These are phyloP conservation scores for Acanthamoeba healyi DNA, from an alignment of 208 protist species.

Conservation along the genomic window DNA sequence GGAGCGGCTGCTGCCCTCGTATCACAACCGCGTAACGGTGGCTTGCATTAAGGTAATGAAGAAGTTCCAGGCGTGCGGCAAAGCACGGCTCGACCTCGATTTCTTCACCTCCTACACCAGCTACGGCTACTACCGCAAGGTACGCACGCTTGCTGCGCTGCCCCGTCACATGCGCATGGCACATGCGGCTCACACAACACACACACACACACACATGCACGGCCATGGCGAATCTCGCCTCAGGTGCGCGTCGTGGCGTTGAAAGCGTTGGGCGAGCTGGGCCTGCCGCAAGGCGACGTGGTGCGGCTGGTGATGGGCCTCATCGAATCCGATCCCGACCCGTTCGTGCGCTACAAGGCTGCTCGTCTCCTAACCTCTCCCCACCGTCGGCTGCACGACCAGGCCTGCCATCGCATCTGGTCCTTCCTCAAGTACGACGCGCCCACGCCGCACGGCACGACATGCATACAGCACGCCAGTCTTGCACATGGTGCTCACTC, in stretches of 20 bases:
- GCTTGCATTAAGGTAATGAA: slow-evolving; percentile 40
- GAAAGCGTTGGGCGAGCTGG: slow-evolving; percentile 3
- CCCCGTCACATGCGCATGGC: too few relatives aligned
- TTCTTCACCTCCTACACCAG: background rate
- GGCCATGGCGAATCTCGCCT: background rate
- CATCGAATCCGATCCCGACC: slow-evolving; percentile 37
- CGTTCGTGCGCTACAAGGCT: slow-evolving; percentile 30
- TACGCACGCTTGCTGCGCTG: too few relatives aligned
- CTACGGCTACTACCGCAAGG: slow-evolving; percentile 46
- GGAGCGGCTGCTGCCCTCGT: slow-evolving; percentile 37
- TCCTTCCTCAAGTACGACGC: background rate
- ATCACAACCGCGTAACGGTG: slow-evolving; percentile 43
- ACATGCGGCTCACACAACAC: too few relatives aligned
- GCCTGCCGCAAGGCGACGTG: slow-evolving; percentile 5
- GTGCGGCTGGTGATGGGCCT: background rate
- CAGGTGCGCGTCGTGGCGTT: background rate
- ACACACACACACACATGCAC: too few relatives aligned
- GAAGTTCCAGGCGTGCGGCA: background rate
- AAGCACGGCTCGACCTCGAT: background rate
- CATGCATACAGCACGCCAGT: too few relatives aligned
- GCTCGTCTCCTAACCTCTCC: background rate
- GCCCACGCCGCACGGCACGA: background rate
- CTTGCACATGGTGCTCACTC: too few relatives aligned
- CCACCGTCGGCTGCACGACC: background rate
- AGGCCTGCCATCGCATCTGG: background rate